Base-by-base conservation (phyloP, 2,329 filamentous ascomycete genomes). In the Xylariales sp. region DNA sequence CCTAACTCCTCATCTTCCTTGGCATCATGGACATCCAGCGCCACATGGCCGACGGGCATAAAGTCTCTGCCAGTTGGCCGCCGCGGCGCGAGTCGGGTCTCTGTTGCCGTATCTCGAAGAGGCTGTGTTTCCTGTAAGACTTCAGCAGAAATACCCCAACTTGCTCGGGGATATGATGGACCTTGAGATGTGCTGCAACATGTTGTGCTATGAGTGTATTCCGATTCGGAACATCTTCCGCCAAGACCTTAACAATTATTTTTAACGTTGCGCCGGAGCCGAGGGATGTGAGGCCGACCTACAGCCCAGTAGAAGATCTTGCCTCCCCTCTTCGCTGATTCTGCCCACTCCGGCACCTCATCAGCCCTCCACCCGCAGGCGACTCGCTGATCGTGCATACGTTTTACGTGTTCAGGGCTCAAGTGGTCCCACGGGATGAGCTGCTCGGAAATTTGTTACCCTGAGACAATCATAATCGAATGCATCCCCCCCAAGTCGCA, bases 361-460 rank as follows among this genome's bases (percentile, higher is more conserved):
- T 83, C 76, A 12, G 71, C 62, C 48, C 80, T 76, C 83, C 83
- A 85, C 16, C 82, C 81, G 68, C 83, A 85, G 3, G 80, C 80
- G 12, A 83, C 71, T 14, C 83, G 80, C 72, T 85, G 83, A 34
- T 80, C 76, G 46, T 78, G 74, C 73, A 85, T 73, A 45, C 83
- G 76, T 63, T 80, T 68, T 41, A 77, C 73, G 62, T 85, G 83
- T n/a, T 75, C 73, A 8, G 76, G 75, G 52, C 78, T 81, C 16
- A 70, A 72, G 9, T 80, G 74, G 65, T 86, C 83, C 80, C 81
- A 85, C 8, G 83, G 82, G 23, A 85, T 74, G 46, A 85, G 76
- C 62, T 68, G 73, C 36, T 56, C 45, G 54, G 48, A 39, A 41
- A 45, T 30, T 58, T 46, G 30, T 65, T 65, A 62, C 12, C 23